These are phyloP conservation scores for Fusarium albidum DNA, from an alignment of 2,329 filamentous ascomycete genomes.

Conservation along the genomic window DNA sequence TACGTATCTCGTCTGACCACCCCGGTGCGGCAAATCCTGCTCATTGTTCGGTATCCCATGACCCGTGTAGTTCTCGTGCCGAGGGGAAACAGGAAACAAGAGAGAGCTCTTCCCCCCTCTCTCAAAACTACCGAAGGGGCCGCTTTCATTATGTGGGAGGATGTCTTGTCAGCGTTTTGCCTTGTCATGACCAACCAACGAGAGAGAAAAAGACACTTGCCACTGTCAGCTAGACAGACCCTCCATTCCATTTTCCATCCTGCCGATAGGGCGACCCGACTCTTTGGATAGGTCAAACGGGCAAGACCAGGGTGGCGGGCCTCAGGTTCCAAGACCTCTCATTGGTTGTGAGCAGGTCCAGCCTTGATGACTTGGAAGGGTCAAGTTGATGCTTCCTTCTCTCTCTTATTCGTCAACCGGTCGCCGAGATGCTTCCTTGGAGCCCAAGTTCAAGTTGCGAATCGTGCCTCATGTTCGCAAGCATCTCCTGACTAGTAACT, in stretches of 20 bases:
- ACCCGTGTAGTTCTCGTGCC: neutral
- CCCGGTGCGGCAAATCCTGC: slow-evolving; percentile 20
- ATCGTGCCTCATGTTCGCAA: slow-evolving; percentile 1
- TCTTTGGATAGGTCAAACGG: slow-evolving; percentile 10
- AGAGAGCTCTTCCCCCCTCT: neutral
- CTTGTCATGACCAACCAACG: slow-evolving; percentile 3
- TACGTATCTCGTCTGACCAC: slow-evolving; percentile 21
- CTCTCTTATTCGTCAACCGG: neutral
- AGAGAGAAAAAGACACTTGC: neutral
- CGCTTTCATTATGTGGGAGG: too few relatives aligned
- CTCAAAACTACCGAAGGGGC: neutral
- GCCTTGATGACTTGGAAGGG: neutral
- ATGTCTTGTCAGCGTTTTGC: too few relatives aligned
- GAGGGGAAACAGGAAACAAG: slow-evolving; percentile 2
- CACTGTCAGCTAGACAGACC: slow-evolving; percentile 1
- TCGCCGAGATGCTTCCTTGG: neutral
- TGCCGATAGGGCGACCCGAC: neutral
- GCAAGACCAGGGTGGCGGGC: slow-evolving; percentile 16
- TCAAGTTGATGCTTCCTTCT: neutral
- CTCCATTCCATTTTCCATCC: neutral
- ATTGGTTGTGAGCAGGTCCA: slow-evolving; percentile 13
- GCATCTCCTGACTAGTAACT: slow-evolving; percentile 2
- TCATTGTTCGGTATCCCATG: neutral
- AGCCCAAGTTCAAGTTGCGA: neutral
- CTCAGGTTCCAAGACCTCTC: slow-evolving; percentile 18